Evolutionary conservation across 2,329 filamentous ascomycete genomes (phyloP).

Genomic region (Penicillium sp.): DNA sequence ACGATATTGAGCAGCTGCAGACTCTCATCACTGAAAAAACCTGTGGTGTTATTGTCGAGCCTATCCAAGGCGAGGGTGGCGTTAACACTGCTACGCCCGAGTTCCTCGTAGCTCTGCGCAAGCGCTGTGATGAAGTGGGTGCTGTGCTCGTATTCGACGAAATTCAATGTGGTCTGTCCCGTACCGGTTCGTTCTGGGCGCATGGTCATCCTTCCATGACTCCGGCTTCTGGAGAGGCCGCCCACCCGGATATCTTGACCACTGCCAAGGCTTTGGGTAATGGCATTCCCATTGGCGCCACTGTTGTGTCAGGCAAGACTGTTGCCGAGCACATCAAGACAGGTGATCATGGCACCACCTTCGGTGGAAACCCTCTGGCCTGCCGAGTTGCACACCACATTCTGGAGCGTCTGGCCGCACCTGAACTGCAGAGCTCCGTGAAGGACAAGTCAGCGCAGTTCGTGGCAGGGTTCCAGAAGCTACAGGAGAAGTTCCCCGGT

Average conservation of each 20-base stretch:
- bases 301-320: conserved; percentile 55
- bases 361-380: conserved; percentile 85
- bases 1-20: conserved; percentile 67
- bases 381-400: conserved; percentile 81
- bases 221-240: conserved; percentile 49
- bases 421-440: conserved; percentile 64
- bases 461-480: conserved; percentile 50
- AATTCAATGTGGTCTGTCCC: conserved; percentile 87
- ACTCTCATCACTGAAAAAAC: conserved; percentile 75
- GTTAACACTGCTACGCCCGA: conserved; percentile 76
- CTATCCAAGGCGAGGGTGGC: conserved; percentile 94
- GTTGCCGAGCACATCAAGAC: conserved; percentile 65
- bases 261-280: conserved; percentile 96
- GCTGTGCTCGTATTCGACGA: conserved; percentile 92
- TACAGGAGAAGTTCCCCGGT: conserved; percentile 60
- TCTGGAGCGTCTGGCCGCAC: conserved; percentile 66
- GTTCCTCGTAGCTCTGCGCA: conserved; percentile 77
- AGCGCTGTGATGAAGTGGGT: conserved; percentile 76
- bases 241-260: conserved; percentile 89
- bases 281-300: conserved; percentile 89
- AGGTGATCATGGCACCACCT: conserved; percentile 90
- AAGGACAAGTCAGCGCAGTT: conserved; percentile 60
- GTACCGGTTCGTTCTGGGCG: conserved; percentile 87
- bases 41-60: conserved; percentile 92
- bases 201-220: conserved; percentile 62